These are phyloP conservation scores for Cystoderma amianthinum DNA, from an alignment of 768 basidiomycete genomes.

Conservation along the genomic window DNA sequence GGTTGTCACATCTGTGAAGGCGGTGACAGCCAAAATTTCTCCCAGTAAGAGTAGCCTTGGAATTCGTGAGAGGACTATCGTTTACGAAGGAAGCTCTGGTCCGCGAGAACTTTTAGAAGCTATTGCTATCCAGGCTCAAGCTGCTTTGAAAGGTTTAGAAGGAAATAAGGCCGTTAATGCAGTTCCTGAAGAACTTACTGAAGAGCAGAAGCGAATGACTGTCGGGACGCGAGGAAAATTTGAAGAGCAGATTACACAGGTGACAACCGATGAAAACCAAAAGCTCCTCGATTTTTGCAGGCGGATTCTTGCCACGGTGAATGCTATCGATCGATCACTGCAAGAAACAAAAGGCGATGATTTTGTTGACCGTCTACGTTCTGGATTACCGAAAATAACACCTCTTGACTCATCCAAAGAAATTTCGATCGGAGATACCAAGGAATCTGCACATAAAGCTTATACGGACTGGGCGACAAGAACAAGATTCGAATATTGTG, in stretches of 20 bases:
- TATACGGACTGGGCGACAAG: conserved; percentile 84
- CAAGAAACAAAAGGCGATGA: conserved; percentile 85
- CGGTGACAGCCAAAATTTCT: conserved; percentile 49
- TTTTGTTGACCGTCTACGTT: conserved; percentile 75
- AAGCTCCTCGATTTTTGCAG: conserved; percentile 79
- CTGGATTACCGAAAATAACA: conserved; percentile 68
- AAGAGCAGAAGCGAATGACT: conserved; percentile 87
- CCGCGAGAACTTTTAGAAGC: conserved; percentile 90
- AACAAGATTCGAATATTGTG: conserved; percentile 87
- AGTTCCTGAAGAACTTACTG: conserved; percentile 63
- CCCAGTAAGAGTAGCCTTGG: conserved; percentile 33
- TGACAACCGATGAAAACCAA: conserved; percentile 64
- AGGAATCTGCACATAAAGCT: conserved; percentile 58
- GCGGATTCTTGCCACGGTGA: conserved; percentile 76
- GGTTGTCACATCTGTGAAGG: conserved; percentile 68
- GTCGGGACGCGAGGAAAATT: conserved; percentile 57
- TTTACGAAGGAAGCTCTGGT: conserved; percentile 88
- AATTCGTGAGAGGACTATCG: conserved; percentile 73
- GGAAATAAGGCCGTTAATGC: conserved; percentile 45
- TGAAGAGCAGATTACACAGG: conserved; percentile 38
- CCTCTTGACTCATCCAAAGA: conserved; percentile 27
- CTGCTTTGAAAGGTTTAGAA: conserved; percentile 84
- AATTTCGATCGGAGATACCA: conserved; percentile 50
- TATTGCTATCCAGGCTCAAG: conserved; percentile 88
- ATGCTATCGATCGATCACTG: conserved; percentile 82